Conservation (phyloP, 805 yeast genomes). For the Metschnikowia santaceciliae region DNA sequence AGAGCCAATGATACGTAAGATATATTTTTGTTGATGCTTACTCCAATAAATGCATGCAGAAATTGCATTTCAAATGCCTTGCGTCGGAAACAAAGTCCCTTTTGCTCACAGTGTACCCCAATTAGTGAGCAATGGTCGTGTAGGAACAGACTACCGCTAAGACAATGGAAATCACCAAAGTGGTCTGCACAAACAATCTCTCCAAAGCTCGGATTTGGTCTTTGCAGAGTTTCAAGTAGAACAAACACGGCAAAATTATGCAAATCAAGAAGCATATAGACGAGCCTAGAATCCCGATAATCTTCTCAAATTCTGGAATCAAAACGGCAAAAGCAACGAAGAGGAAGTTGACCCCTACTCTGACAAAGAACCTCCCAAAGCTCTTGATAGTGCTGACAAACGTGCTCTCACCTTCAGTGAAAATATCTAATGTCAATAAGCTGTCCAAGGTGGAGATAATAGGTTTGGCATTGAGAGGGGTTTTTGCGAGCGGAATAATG, state of each 20-base stretch:
- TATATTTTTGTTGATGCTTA: too few relatives aligned
- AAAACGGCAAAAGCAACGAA: constrained; percentile 59
- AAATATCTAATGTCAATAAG: constrained; percentile 34
- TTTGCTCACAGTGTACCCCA: not conserved
- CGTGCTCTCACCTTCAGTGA: constrained; percentile 10
- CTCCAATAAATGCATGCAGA: not conserved
- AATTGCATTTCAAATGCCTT: not conserved
- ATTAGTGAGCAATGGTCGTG: constrained; percentile 13
- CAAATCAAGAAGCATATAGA: constrained; percentile 78
- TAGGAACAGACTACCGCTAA: constrained; percentile 22
- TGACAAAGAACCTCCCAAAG: constrained; percentile 18
- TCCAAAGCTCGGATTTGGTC: constrained; percentile 14
- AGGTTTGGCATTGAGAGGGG: constrained; percentile 82
- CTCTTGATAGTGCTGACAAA: constrained; percentile 2
- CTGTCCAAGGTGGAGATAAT: constrained; percentile 67
- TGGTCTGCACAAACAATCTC: constrained; percentile 8
- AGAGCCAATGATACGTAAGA: not conserved
- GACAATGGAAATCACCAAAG: constrained; percentile 9
- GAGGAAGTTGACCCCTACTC: constrained; percentile 47
- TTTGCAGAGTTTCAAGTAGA: constrained; percentile 44
- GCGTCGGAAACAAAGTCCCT: not conserved
- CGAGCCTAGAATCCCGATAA: constrained; percentile 79
- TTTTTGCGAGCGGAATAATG: constrained; percentile 77
- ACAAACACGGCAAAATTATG: constrained; percentile 69
- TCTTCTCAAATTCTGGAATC: constrained; percentile 75